Evolutionary conservation across 257 asterid species (phyloP).

Genomic region (Apocynum venetum): DNA sequence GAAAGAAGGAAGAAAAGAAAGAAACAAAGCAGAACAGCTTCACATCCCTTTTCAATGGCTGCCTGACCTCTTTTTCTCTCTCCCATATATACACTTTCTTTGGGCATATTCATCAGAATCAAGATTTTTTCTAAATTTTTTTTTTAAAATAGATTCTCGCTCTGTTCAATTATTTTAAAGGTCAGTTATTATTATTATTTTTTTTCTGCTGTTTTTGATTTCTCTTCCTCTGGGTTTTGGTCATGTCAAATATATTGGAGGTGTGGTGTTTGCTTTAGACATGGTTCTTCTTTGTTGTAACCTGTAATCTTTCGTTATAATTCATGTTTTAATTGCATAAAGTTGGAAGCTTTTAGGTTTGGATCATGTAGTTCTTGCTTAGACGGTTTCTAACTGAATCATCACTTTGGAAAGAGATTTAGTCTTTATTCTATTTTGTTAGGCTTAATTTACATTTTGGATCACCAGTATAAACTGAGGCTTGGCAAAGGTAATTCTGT

Average conservation of each 20-base stretch:
- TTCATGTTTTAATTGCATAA: background rate
- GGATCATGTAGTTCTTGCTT: constrained; percentile 7
- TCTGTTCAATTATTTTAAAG: constrained; percentile 25
- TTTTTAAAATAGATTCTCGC: background rate
- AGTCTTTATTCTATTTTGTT: background rate
- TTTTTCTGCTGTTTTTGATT: constrained; percentile 6
- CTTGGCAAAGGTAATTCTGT: background rate
- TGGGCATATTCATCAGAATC: background rate
- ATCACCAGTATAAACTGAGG: constrained; percentile 1
- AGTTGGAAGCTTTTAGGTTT: constrained; percentile 11
- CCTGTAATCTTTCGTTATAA: background rate
- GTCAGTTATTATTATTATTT: constrained; percentile 21
- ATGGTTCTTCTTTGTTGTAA: background rate
- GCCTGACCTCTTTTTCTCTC: constrained; percentile 44
- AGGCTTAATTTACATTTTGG: constrained; percentile 5
- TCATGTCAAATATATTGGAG: background rate
- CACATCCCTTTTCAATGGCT: constrained; percentile 40
- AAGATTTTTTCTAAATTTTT: background rate
- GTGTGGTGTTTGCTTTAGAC: background rate
- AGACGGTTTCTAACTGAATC: constrained; percentile 6
- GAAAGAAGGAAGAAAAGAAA: background rate
- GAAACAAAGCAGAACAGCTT: constrained; percentile 1
- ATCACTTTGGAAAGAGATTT: background rate
- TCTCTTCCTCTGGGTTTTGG: constrained; percentile 7
- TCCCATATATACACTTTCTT: background rate